These are phyloP conservation scores for Pisolithus tinctorius DNA, from an alignment of 768 basidiomycete species.

Conservation along the genomic window DNA sequence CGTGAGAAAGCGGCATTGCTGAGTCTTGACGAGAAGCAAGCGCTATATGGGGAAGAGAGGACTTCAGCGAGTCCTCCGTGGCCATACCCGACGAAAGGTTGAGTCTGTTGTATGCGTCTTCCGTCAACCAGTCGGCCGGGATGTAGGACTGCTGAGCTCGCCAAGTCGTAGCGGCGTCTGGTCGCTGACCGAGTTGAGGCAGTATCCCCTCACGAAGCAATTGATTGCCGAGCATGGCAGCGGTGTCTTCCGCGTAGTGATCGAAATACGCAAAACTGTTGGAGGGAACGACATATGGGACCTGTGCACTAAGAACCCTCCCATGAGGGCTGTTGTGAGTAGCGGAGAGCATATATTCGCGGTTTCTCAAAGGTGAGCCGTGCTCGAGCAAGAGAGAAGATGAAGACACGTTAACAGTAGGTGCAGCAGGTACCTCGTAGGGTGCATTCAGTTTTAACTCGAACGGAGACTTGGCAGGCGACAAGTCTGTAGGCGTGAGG, in stretches of 20 bases:
- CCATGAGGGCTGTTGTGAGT: slow-evolving; percentile 16
- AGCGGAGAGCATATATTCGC: slow-evolving; percentile 21
- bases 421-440: slow-evolving; percentile 36
- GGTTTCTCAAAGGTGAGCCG: slow-evolving; percentile 31
- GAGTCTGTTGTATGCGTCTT: slow-evolving; percentile 23
- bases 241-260: slow-evolving; percentile 40
- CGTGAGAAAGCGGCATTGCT: slow-evolving; percentile 33
- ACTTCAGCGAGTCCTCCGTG: slow-evolving; percentile 24
- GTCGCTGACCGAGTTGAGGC: slow-evolving; percentile 18
- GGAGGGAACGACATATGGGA: slow-evolving; percentile 14
- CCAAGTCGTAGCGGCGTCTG: slow-evolving; percentile 16
- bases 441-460: slow-evolving; percentile 49
- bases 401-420: slow-evolving; percentile 23
- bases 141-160: slow-evolving; percentile 21
- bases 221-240: slow-evolving; percentile 32
- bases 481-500: slow-evolving; percentile 68
- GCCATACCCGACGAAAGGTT: slow-evolving; percentile 20
- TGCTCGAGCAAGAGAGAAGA: slow-evolving; percentile 40
- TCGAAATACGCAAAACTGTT: slow-evolving; percentile 43
- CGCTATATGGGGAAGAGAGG: slow-evolving; percentile 19
- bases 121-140: slow-evolving; percentile 39
- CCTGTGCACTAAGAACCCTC: slow-evolving; percentile 17
- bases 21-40: slow-evolving; percentile 22
- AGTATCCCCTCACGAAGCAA: slow-evolving; percentile 28
- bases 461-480: slow-evolving; percentile 52